Evolutionary conservation across 352 stramenopile species (phyloP).

Genomic region (Plasmopara muralis): DNA sequence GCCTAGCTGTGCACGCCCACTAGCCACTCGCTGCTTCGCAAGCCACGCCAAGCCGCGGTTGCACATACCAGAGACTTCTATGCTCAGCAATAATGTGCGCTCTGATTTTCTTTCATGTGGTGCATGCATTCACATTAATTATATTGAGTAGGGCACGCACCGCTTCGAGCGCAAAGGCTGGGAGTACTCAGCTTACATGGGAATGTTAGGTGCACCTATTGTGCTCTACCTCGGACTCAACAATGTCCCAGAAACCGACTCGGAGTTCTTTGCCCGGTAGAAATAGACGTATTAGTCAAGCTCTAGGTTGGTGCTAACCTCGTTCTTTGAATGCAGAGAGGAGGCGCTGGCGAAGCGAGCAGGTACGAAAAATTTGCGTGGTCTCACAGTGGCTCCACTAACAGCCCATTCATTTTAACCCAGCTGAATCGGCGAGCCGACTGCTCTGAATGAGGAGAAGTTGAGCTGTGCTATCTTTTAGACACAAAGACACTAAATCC

Average conservation of each 20-base stretch:
- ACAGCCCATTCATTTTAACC: slow-evolving; percentile 31
- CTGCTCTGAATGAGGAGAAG: slow-evolving; percentile 35
- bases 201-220: slow-evolving; percentile 57
- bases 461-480: too few species aligned
- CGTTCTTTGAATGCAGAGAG: slow-evolving; percentile 25
- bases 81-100: slow-evolving; percentile 84
- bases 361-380: slow-evolving; percentile 20
- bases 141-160: slow-evolving; percentile 51
- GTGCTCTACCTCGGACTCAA: slow-evolving; percentile 72
- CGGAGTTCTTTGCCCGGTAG: slow-evolving; percentile 73
- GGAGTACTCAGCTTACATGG: slow-evolving; percentile 79
- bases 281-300: neutral
- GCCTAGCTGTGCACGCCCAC: slow-evolving; percentile 21
- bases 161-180: slow-evolving; percentile 75
- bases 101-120: neutral
- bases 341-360: slow-evolving; percentile 52
- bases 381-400: neutral
- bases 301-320: neutral
- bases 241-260: slow-evolving; percentile 79
- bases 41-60: slow-evolving; percentile 46
- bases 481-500: neutral
- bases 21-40: slow-evolving; percentile 46
- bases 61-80: slow-evolving; percentile 81
- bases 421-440: slow-evolving; percentile 56
- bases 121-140: neutral